Conservation (phyloP, 768 basidiomycete genomes). For the Podaxis rugospora region DNA sequence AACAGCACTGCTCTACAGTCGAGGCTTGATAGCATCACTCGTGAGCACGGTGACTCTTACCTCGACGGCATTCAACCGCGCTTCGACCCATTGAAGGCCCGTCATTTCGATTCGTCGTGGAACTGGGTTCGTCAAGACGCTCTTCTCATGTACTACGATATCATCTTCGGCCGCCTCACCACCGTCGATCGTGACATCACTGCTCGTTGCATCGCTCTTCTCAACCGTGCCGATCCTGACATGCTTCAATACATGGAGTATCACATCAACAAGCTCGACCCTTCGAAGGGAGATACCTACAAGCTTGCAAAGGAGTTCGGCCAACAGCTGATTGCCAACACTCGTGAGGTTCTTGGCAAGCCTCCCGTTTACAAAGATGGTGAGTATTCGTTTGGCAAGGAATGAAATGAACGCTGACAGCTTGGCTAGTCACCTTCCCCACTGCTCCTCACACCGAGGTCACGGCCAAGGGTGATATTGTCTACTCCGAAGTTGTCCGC, state of each 20-base stretch:
- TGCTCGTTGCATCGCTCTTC: conserved; percentile 93
- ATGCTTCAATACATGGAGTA: conserved; percentile 95
- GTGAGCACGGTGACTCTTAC: conserved; percentile 93
- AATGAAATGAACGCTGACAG: conserved; percentile 10
- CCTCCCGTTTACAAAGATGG: conserved; percentile 96
- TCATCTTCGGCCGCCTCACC: conserved; percentile 91
- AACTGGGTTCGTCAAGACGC: conserved; percentile 99
- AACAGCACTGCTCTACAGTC: conserved; percentile 69
- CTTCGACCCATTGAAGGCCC: conserved; percentile 94
- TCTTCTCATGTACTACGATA: conserved; percentile 95
- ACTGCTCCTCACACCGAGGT: conserved; percentile 96
- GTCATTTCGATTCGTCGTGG: conserved; percentile 98
- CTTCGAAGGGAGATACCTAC: conserved; percentile 86
- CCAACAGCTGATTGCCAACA: conserved; percentile 93
- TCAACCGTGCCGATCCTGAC: conserved; percentile 94
- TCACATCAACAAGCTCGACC: conserved; percentile 79
- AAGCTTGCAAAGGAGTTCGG: conserved; percentile 96
- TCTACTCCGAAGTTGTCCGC: conserved; percentile 92
- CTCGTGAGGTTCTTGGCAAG: conserved; percentile 73
- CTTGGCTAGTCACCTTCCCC: conserved; percentile 82
- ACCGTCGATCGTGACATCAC: conserved; percentile 96
- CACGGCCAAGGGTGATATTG: conserved; percentile 88
- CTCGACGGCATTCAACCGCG: conserved; percentile 92
- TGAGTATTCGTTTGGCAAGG: conserved; percentile 32
- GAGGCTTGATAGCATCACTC: conserved; percentile 80